These are phyloP conservation scores for Diaporthe australafricana DNA, from an alignment of 2,329 filamentous ascomycete genomes.

Conservation along the genomic window DNA sequence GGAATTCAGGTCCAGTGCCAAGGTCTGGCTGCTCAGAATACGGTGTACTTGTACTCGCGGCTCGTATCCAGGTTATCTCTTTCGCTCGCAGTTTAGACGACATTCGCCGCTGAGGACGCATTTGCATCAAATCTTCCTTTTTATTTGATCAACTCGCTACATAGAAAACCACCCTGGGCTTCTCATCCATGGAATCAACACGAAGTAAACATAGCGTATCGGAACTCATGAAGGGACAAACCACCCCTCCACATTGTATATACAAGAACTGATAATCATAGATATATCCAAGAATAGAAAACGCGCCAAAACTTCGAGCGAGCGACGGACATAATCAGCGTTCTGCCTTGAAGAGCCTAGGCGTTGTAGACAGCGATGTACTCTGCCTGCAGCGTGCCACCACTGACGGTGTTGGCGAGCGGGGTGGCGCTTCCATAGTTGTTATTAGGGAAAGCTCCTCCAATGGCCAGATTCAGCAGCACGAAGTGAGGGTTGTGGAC, in stretches of 20 bases:
- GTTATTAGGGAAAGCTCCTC: slow-evolving; percentile 1
- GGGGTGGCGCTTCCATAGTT: slow-evolving; percentile 10
- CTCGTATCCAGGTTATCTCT: no score
- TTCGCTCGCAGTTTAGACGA: not conserved
- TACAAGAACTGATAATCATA: not conserved
- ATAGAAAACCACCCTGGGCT: not conserved
- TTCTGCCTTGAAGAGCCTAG: not conserved
- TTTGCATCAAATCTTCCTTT: not conserved
- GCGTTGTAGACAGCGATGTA: slow-evolving; percentile 14
- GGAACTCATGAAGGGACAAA: not conserved
- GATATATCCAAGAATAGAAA: slow-evolving; percentile 10
- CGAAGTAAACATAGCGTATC: not conserved
- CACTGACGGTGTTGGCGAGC: not conserved
- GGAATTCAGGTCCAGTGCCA: no score
- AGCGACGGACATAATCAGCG: not conserved
- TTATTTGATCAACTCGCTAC: not conserved
- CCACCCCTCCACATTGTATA: not conserved
- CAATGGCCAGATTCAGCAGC: slow-evolving; percentile 1
- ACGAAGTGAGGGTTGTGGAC: slow-evolving; percentile 13
- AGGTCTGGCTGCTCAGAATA: no score
- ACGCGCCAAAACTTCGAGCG: not conserved
- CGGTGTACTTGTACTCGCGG: no score
- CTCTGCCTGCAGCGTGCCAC: slow-evolving; percentile 12
- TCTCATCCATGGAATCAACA: not conserved
- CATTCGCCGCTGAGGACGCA: not conserved